Conservation (phyloP, 2,329 filamentous ascomycete genomes). For the Pseudogymnoascus sp. region DNA sequence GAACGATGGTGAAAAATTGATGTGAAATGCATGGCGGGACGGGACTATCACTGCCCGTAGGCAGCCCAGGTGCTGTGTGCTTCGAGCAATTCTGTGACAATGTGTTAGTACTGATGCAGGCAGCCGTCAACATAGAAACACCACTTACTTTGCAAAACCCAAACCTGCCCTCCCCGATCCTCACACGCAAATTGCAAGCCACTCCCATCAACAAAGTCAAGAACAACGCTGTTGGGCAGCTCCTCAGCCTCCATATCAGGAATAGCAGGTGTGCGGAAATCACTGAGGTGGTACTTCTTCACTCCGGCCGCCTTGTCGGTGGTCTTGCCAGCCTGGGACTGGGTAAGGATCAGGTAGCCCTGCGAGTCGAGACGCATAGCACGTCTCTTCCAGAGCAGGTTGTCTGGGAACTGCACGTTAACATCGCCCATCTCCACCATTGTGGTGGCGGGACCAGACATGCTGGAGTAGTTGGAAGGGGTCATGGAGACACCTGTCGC, state of each 20-base stretch:
- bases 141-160: slow-evolving; percentile 37
- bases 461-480: slow-evolving; percentile 29
- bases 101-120: slow-evolving; percentile 13
- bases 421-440: slow-evolving; percentile 56
- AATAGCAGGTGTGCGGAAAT: slow-evolving; percentile 70
- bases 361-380: slow-evolving; percentile 77
- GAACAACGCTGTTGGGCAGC: slow-evolving; percentile 71
- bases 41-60: slow-evolving; percentile 17
- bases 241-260: slow-evolving; percentile 91
- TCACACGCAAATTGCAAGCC: slow-evolving; percentile 59
- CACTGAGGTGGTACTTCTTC: slow-evolving; percentile 76
- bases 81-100: slow-evolving; percentile 21
- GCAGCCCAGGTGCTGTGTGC: slow-evolving; percentile 22
- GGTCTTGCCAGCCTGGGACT: slow-evolving; percentile 38
- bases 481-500: slow-evolving; percentile 16
- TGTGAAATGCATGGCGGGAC: not conserved
- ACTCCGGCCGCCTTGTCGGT: slow-evolving; percentile 43
- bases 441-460: slow-evolving; percentile 30
- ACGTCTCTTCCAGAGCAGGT: slow-evolving; percentile 89
- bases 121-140: not conserved
- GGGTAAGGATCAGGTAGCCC: slow-evolving; percentile 75
- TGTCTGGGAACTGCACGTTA: slow-evolving; percentile 96
- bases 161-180: slow-evolving; percentile 49
- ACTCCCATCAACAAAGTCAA: slow-evolving; percentile 54
- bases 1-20: not conserved